Percentiles rank a stretch among this genome's conserved stretches.
These are phyloP conservation scores for Sclerotiophoma versabilis DNA, from an alignment of 2,329 filamentous ascomycete species.

Conservation along the genomic window DNA sequence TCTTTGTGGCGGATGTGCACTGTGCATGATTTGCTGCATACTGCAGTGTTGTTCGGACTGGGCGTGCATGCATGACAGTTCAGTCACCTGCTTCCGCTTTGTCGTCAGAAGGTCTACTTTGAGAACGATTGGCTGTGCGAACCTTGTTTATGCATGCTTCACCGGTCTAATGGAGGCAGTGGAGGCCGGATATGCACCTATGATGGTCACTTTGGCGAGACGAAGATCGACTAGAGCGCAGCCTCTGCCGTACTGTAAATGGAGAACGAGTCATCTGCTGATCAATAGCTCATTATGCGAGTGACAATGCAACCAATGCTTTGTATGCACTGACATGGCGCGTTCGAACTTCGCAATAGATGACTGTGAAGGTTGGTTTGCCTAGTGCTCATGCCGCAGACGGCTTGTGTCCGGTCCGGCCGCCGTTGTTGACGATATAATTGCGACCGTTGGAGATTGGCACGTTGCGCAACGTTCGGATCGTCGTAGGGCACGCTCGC, in stretches of 20 bases:
- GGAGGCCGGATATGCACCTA: background rate
- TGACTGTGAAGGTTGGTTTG: background rate
- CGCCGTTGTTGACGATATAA: background rate
- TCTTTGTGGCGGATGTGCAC: background rate
- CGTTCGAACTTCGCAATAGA: background rate
- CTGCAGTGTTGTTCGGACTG: background rate
- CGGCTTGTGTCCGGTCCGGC: background rate
- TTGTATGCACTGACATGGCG: background rate
- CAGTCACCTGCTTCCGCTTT: slow-evolving; percentile 23
- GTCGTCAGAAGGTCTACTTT: background rate
- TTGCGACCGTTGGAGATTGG: background rate
- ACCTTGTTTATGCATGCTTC: background rate
- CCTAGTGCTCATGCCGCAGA: background rate
- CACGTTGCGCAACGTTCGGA: background rate
- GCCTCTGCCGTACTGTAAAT: background rate
- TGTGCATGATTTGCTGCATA: background rate
- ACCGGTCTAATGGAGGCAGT: background rate
- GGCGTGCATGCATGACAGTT: slow-evolving; percentile 23
- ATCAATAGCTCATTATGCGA: background rate
- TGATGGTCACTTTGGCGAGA: background rate
- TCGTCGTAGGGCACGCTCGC: background rate
- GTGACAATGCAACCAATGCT: slow-evolving; percentile 1
- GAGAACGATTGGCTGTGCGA: background rate
- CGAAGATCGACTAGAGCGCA: background rate
- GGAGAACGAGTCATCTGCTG: background rate